Evolutionary conservation across 2,329 filamentous ascomycete genomes (phyloP), one percentile per base, ranked within the genome.

Genomic region (Phoma herbarum): DNA sequence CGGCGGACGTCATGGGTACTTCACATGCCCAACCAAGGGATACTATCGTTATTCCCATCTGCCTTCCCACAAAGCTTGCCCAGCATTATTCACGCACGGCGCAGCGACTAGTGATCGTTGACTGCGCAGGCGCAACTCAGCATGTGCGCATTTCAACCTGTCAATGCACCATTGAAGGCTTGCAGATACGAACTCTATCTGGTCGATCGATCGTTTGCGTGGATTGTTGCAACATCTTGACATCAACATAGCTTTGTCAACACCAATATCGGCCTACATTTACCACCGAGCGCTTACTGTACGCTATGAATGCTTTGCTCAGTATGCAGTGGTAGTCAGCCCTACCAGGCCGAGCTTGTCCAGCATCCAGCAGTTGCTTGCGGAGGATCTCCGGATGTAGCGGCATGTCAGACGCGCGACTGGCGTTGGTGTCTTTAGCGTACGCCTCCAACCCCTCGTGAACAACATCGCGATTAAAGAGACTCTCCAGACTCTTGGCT

Each of bases 261-360:
- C 28, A 49, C 50, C 39, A 53, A 45, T 20, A 33, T 50, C 29
- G 18, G 29, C 39, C 39, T 46, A 20, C 35, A 52, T 22, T 14
- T 46, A 18, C 14, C 41, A 50, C 33, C 25, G 26, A 58, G 9
- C 26, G 50, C 50, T 59, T 59, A 54, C 45, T 28, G 26, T 51
- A 49, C 39, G 10, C 25, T 25, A 41, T 26, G 29, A 23, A 39
- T 44, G 43, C 49, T 52, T 47, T 20, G n/a, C 28, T 41, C 3
- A 48, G 44, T 29, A 33, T 53, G 45, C 45, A 33, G 23, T 42
- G 8, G 25, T 25, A 12, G 41, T 50, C 56, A 59, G 56, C 56
- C 56, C 50, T 54, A 54, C 41, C 39, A 41, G 33, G 9, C 31
- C 25, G 18, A 12, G 25, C 39, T 25, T n/a, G 26, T 26, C 3